Base-by-base conservation (phyloP, 306 rosid species). In the Acacia melanoxylon region DNA sequence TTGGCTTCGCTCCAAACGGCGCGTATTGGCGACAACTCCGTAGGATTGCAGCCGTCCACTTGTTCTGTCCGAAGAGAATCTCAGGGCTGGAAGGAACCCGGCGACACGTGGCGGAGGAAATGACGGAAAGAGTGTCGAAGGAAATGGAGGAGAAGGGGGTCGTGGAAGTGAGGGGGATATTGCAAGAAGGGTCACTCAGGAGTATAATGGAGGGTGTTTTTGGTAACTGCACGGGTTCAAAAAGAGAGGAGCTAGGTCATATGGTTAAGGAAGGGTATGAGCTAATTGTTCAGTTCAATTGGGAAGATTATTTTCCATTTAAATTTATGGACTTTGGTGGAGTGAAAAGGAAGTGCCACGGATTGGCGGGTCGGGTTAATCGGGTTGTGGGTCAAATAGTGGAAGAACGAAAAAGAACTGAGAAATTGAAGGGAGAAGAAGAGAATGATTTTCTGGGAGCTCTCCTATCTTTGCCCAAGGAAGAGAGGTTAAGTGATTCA, bases 1-100 rank as follows among this genome's bases (percentile, higher is more conserved):
- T 95, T 70, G 99, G 99, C 12, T 95, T 95, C 63, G 97, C 98
- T 33, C 97, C 97, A 8, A 85, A 87, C 0, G 98, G 95, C 14
- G 51, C 62, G 2, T 92, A 95, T 22, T 95, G 98, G 98, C 90
- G 92, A 49, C 87, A 86, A 4, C 93, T 95, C 0, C 86, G 98
- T 2, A 80, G 91, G 44, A 85, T 95, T 7, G 87, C 99, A 0
- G 89, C 97, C 0, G 76, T 80, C 49, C 87, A 91, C 81, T 82
- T 95, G 92, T 95, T 95, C 68, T 91, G 97, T 11, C 99, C 95
- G 0, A 86, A 86, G 84, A 84, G 88, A 80, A 89, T 95, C 69
- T 85, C 85, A 0, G 79, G 83, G 20, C 81, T 89, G 2, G 98
- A 95, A 86, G 73, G 58, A 13, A 85, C 88, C 6, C 76, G 98